Evolutionary conservation across 176 grass and related monocot genomes (phyloP), one percentile per base, ranked within the genome.

Genomic region (Triticum dicoccoides): DNA sequence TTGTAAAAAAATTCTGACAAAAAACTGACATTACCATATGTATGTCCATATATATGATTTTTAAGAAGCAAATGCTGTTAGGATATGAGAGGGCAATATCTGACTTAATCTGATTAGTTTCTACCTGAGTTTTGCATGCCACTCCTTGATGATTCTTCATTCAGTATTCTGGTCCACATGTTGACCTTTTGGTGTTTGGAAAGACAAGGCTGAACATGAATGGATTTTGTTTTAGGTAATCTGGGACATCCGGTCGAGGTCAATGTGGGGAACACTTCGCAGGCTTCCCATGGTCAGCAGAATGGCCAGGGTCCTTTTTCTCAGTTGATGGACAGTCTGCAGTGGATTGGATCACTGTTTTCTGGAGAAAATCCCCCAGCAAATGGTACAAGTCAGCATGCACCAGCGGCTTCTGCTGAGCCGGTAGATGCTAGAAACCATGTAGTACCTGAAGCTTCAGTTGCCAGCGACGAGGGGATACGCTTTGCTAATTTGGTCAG

Each of bases 401-500:
- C 87, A 67, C 73, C 89, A 65, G 61, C 70, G 35, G 52, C 76
- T 82, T 82, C 89, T 79, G 14, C 69, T 79, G 84, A 85, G 76
- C 87, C 85, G 69, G 58, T 79, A 80, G 81, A 83, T 83, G 78
- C 51, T 61, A 84, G 73, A 76, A 89, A 87, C 86, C 52, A 5
- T 83, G 84, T 79, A 44, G 59, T 81, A 54, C 84, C 83, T 56
- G 80, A 89, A 82, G 78, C 76, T 30, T 83, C 89, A 79, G 80
- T 80, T 33, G 92, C 63, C 76, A 88, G 64, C 52, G 92, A 94
- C 20, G 97, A 99, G 69, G 97, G 90, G 27, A 18, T 96, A 65
- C 87, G 62, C 68, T 99, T 99, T 68, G 89, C 97, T 79, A 90
- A 86, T 66, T 90, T 96, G 61, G 87, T 99, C 52, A 83, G 83